phyloP scores from a whole-genome alignment of 1,284 basidiomycete genomes.

The Apiotrichum veenhuisii region DNA sequence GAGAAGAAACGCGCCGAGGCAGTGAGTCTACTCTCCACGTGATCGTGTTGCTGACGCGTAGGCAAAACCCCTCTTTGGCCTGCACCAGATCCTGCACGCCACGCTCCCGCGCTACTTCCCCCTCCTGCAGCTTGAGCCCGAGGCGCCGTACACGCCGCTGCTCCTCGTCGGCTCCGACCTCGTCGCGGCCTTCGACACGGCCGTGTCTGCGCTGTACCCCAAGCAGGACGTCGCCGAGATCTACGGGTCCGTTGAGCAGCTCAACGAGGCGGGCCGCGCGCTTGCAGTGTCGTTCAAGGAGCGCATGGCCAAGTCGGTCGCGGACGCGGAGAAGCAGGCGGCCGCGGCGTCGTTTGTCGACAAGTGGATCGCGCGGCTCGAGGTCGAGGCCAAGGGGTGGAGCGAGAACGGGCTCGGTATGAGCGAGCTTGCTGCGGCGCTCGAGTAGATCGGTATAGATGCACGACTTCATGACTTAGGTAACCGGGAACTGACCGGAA shows the following conservation, averaged over 20 bases:
- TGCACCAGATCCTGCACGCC: conserved; percentile 41
- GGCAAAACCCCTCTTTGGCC: conserved; percentile 37
- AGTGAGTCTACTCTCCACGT: conserved; percentile 26
- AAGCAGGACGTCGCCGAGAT: conserved; percentile 38
- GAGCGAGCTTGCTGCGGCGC: conserved; percentile 13
- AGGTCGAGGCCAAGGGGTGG: conserved; percentile 29
- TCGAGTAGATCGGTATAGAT: conserved; percentile 11
- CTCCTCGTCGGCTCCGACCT: conserved; percentile 17
- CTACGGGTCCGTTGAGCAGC: conserved; percentile 17
- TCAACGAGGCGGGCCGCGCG: conserved; percentile 16
- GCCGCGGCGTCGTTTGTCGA: conserved; percentile 15
- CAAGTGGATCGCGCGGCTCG: conserved; percentile 30
- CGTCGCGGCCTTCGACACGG: conserved; percentile 34
- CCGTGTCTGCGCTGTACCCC: conserved; percentile 35
- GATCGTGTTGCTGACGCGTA: conserved; percentile 11
- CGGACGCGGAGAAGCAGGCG: conserved; percentile 9
- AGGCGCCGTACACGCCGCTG: conserved; percentile 20
- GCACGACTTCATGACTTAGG: neutral
- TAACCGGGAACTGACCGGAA: neutral
- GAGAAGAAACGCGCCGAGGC: conserved; percentile 32
- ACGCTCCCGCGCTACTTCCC: conserved; percentile 34
- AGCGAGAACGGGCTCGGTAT: conserved; percentile 23
- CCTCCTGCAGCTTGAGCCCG: conserved; percentile 14
- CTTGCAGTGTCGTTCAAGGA: conserved; percentile 11
- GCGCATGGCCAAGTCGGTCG: conserved; percentile 2